A percentile compares a stretch with the other conserved stretches of the same genome.
These are phyloP conservation scores for Tulasnella sp. DNA, from an alignment of 768 basidiomycete species.

Conservation along the genomic window DNA sequence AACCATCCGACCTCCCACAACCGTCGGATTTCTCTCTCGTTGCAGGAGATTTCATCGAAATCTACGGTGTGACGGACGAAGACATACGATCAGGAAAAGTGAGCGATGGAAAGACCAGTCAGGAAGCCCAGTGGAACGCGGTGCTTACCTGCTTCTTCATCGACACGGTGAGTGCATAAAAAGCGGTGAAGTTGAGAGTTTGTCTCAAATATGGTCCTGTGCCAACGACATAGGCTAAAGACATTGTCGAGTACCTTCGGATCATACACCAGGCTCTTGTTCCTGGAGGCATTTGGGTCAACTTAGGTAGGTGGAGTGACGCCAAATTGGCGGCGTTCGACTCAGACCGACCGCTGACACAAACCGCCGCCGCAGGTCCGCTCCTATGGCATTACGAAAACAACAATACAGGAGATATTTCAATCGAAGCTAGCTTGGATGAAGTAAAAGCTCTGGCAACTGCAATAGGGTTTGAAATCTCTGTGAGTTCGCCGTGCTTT, in stretches of 20 bases:
- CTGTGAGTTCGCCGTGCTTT: conserved; percentile 49
- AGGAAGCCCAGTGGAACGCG: conserved; percentile 79
- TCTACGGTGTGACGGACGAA: conserved; percentile 58
- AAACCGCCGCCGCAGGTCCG: conserved; percentile 53
- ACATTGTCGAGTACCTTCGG: conserved; percentile 86
- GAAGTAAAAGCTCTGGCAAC: conserved; percentile 75
- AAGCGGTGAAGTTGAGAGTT: neutral
- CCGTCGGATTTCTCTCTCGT: conserved; percentile 75
- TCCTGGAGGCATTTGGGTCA: conserved; percentile 89
- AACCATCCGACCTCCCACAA: conserved; percentile 64
- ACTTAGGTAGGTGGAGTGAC: conserved; percentile 54
- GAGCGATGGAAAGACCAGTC: conserved; percentile 55
- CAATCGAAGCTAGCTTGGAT: conserved; percentile 84
- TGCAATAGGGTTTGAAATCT: conserved; percentile 75
- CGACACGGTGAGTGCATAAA: conserved; percentile 65
- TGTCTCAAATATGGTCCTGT: neutral
- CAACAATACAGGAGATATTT: conserved; percentile 68
- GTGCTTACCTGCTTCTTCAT: conserved; percentile 96
- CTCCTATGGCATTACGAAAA: conserved; percentile 98
- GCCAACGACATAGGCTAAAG: conserved; percentile 65
- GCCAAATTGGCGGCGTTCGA: neutral
- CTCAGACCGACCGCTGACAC: neutral
- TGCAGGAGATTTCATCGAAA: conserved; percentile 91
- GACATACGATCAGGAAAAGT: conserved; percentile 36
- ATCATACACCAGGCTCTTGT: conserved; percentile 78